Evolutionary conservation across 23 red algal species (phyloP).

Genomic region (Gracilaria vermiculophylla): DNA sequence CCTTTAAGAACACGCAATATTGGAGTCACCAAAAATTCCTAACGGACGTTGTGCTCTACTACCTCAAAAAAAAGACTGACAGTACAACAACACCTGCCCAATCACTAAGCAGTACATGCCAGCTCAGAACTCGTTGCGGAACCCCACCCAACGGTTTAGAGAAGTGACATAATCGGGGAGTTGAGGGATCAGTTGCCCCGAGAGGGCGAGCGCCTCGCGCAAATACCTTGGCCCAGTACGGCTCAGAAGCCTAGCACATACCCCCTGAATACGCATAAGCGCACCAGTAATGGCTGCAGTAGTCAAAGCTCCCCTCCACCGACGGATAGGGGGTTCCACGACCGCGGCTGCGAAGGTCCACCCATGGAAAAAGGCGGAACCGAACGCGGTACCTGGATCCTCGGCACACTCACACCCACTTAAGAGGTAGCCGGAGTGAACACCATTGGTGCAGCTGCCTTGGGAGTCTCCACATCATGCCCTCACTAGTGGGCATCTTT

Average conservation of each 20-base stretch:
- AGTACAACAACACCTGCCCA: not conserved
- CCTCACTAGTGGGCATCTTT: too few relatives aligned
- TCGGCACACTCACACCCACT: too few relatives aligned
- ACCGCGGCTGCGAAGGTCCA: not conserved
- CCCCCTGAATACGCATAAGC: too few relatives aligned
- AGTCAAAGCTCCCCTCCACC: not conserved
- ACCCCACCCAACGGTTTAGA: not conserved
- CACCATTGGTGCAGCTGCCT: not conserved
- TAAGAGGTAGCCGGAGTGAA: too few relatives aligned
- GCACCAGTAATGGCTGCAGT: not conserved
- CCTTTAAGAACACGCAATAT: too few relatives aligned
- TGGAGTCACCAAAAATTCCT: not conserved
- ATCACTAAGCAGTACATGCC: not conserved
- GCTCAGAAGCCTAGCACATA: not conserved
- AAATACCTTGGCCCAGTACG: not conserved
- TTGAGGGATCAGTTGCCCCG: not conserved
- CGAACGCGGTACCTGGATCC: not conserved
- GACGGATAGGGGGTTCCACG: too few relatives aligned
- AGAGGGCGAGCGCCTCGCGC: not conserved
- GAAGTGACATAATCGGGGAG: not conserved
- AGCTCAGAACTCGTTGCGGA: not conserved
- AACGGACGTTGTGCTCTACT: too few relatives aligned
- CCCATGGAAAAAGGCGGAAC: not conserved
- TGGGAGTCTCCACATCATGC: not conserved
- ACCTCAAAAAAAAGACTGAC: too few relatives aligned